Conservation (phyloP, 2,329 filamentous ascomycete species). For the Arthrobotrys sphaeroides region DNA sequence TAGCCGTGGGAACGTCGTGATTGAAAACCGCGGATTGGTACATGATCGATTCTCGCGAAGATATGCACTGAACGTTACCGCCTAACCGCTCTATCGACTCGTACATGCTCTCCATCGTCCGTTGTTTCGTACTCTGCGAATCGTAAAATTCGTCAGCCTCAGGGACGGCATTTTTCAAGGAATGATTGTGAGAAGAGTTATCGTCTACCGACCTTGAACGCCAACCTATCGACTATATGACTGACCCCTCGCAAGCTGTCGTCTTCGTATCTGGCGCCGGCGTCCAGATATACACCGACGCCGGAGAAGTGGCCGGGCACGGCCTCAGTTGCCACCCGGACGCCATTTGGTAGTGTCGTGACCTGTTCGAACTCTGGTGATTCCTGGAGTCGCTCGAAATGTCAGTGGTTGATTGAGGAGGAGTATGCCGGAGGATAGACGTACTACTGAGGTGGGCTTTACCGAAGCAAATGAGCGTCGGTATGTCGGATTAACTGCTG, state of each 20-base stretch:
- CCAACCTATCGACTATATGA: constrained; percentile 93
- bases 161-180: no score
- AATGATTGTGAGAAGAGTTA: background rate
- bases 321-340: constrained; percentile 93
- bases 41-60: constrained; percentile 94
- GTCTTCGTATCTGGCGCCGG: constrained; percentile 92
- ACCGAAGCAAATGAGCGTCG: constrained; percentile 44
- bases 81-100: constrained; percentile 87
- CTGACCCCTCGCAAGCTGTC: constrained; percentile 84
- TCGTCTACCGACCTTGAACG: constrained; percentile 76
- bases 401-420: background rate
- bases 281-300: constrained; percentile 94
- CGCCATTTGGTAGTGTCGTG: constrained; percentile 87
- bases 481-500: constrained; percentile 4
- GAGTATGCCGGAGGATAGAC: background rate
- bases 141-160: background rate
- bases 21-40: constrained; percentile 99
- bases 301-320: constrained; percentile 93
- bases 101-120: constrained; percentile 82
- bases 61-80: constrained; percentile 96
- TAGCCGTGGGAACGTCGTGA: constrained; percentile 81
- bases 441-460: constrained; percentile 28
- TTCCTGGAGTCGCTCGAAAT: constrained; percentile 67
- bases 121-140: constrained; percentile 71
- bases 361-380: constrained; percentile 86